phyloP scores from a whole-genome alignment of 2,329 filamentous ascomycete species.

The Penicillium italicum region DNA sequence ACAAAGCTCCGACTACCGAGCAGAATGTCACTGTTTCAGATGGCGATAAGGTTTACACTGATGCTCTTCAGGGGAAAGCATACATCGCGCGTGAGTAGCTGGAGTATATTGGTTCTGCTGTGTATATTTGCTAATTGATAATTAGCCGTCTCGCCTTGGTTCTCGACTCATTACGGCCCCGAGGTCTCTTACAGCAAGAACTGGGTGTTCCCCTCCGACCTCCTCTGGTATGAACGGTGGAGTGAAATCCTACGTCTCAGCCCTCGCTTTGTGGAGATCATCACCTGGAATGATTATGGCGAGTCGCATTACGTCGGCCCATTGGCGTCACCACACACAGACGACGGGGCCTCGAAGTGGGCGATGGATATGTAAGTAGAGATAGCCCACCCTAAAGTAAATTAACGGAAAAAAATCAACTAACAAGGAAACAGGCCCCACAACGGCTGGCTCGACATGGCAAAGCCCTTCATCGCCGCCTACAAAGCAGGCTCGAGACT shows the following conservation, averaged over 20 bases:
- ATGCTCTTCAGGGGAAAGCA: slow-evolving; percentile 38
- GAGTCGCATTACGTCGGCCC: slow-evolving; percentile 56
- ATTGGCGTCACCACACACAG: slow-evolving; percentile 40
- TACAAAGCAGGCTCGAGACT: slow-evolving; percentile 47
- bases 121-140: neutral
- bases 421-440: slow-evolving; percentile 42
- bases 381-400: neutral
- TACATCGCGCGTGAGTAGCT: slow-evolving; percentile 48
- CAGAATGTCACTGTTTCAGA: slow-evolving; percentile 41
- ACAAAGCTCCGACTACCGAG: slow-evolving; percentile 48
- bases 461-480: slow-evolving; percentile 53
- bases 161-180: slow-evolving; percentile 49
- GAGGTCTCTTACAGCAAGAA: slow-evolving; percentile 51
- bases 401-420: neutral
- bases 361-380: slow-evolving; percentile 46
- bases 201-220: slow-evolving; percentile 48
- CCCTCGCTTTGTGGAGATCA: slow-evolving; percentile 49
- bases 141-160: slow-evolving; percentile 48
- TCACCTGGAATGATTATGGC: slow-evolving; percentile 53
- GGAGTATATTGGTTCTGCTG: neutral
- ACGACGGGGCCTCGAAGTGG: slow-evolving; percentile 48
- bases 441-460: slow-evolving; percentile 53
- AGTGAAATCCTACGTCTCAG: slow-evolving; percentile 41
- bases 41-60: slow-evolving; percentile 36
- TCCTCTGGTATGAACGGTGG: slow-evolving; percentile 46